Evolutionary conservation across 2,329 filamentous ascomycete species (phyloP), one percentile per base, ranked within the genome.

Genomic region (Aurifilum marmelostoma): DNA sequence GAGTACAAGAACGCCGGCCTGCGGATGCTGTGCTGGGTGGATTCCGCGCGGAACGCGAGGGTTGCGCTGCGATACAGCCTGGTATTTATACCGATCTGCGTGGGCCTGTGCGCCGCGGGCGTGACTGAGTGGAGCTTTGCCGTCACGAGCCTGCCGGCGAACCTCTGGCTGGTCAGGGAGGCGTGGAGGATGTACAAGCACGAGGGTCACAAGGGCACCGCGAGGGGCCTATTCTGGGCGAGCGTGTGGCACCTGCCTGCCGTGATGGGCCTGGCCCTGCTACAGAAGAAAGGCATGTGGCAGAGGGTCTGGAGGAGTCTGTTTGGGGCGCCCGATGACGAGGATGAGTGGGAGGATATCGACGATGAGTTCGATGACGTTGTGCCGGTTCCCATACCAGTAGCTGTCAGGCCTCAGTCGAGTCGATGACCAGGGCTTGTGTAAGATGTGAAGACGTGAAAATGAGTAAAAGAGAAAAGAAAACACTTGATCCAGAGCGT

Each of bases 231-330:
- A 65, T 99, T 99, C 79, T 99, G 96, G 96, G 94, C 96, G 1
- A 97, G 93, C 78, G 93, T 99, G 12, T 98, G 95, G 96, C 94
- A 97, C 81, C 79, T 99, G 62, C 96, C 96, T 0, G 91, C 91
- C 34, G 86, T 98, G 56, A 89, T 99, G 84, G 93, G 97, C 61
- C 83, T 97, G 71, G 95, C 94, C 2, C 90, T 98, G 79, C 87
- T 92, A 67, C 93, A 97, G 80, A 99, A 99, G 86, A 97, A 94
- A 82, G 95, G 94, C 0, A 86, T 97, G 80, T 96, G 93, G 93
- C 87, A 89, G 72, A 86, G 94, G 21, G 88, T 95, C n/a, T 95
- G 91, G 89, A 87, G 84, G 67, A 87, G 88, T 67, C 80, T 92
- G 0, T 83, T 88, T 67, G 91, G 91, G 0, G 80, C 83, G 67